phyloP scores from a whole-genome alignment of 2,329 filamentous ascomycete genomes.

The Aspergillus niger region DNA sequence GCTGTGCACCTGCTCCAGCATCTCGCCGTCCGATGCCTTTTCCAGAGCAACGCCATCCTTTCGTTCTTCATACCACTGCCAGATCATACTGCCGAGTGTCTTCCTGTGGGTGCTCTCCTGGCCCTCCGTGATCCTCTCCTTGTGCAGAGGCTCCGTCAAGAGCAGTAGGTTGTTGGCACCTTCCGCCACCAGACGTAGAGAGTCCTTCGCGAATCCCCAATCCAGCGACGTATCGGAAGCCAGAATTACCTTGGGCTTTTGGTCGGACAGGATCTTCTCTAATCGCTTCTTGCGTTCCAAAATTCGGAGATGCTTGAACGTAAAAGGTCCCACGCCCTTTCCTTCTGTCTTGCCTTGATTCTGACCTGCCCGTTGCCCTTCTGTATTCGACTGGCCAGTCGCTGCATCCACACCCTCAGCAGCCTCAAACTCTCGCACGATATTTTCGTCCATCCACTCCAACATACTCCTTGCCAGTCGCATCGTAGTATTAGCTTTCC shows the following conservation, averaged over 20 bases:
- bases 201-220: slow-evolving; percentile 90
- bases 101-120: slow-evolving; percentile 43
- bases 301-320: slow-evolving; percentile 81
- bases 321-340: slow-evolving; percentile 71
- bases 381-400: slow-evolving; percentile 38
- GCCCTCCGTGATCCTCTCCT: slow-evolving; percentile 25
- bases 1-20: slow-evolving; percentile 67
- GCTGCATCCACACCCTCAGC: slow-evolving; percentile 46
- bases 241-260: slow-evolving; percentile 71
- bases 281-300: slow-evolving; percentile 82
- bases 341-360: slow-evolving; percentile 41
- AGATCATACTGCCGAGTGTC: slow-evolving; percentile 73
- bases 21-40: slow-evolving; percentile 56
- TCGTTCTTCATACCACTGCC: slow-evolving; percentile 75
- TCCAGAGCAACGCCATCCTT: slow-evolving; percentile 65
- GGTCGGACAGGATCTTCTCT: slow-evolving; percentile 63
- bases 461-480: slow-evolving; percentile 91
- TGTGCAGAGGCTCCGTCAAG: slow-evolving; percentile 69
- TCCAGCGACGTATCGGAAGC: slow-evolving; percentile 88
- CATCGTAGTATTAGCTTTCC: slow-evolving; percentile 84
- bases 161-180: slow-evolving; percentile 82
- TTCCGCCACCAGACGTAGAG: slow-evolving; percentile 71
- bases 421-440: slow-evolving; percentile 87
- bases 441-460: slow-evolving; percentile 98
- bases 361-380: slow-evolving; percentile 42